Base-by-base conservation (phyloP, 495 filamentous ascomycete species). In the Apodospora peruviana region DNA sequence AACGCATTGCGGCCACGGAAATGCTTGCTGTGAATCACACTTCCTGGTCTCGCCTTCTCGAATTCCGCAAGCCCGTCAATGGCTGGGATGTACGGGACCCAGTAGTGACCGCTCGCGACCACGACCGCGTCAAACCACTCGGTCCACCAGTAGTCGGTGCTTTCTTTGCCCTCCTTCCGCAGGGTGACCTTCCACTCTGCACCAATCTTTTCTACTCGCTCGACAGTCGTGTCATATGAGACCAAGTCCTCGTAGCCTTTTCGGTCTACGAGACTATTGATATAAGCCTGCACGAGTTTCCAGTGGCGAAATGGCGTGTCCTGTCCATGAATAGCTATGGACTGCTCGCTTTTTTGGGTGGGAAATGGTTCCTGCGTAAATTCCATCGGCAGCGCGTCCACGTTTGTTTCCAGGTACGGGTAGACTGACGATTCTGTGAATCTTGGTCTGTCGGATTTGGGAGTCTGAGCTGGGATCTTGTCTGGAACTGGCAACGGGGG, bases 51-150 rank as follows among this genome's bases (percentile, higher is more conserved):
- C 2, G 36, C 34, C 43, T 55, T 61, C 36, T 61, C 60, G 43
- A 82, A 80, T 7, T 52, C 51, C 25, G 64, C 53, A 8, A 65
- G 8, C 3, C 64, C 83, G 60, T 83, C 82, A 79, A 41, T 79
- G 24, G 74, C 62, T 0, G 87, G 87, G 16, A 89, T 62, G 55
- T 75, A 81, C 3, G 86, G 85, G 1, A 86, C 79, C 55, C 71
- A 76, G 60, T 80, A 89, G 58, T 90, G 85, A 0, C 87, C 87
- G 52, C 67, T 85, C 12, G 86, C 86, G 19, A 87, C 78, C 1
- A 89, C 75, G 4, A 90, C 77, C 4, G 84, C 86, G 67, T 91
- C 87, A 59, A 82, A 91, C 40, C 45, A 60, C 35, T 60, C 58
- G 10, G 43, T 37, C 63, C 67, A 70, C 68, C 66, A 72, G 23